Percentiles rank a stretch among this genome's conserved stretches.
These are phyloP conservation scores for Apostasia ramifera DNA, from an alignment of 106 monocot genomes.

Conservation along the genomic window DNA sequence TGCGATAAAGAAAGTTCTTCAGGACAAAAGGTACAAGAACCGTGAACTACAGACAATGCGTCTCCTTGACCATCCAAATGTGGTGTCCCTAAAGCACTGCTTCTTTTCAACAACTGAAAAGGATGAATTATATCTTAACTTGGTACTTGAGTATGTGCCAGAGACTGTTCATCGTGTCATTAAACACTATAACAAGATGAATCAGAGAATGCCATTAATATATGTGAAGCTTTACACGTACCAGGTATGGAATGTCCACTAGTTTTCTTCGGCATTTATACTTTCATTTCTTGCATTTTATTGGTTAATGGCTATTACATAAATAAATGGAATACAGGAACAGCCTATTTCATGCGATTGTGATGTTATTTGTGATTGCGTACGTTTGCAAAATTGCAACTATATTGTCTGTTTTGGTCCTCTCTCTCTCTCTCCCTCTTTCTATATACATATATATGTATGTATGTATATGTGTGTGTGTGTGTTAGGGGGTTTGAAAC, in stretches of 20 bases:
- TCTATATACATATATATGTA: too few species aligned
- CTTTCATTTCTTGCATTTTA: neutral
- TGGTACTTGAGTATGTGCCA: slow-evolving; percentile 38
- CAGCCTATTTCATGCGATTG: too few species aligned
- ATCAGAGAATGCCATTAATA: slow-evolving; percentile 38
- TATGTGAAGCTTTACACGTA: slow-evolving; percentile 48
- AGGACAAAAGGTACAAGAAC: slow-evolving; percentile 29
- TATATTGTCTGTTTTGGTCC: too few species aligned
- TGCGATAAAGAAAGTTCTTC: slow-evolving; percentile 28
- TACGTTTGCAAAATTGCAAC: too few species aligned
- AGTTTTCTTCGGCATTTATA: neutral
- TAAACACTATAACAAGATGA: slow-evolving; percentile 55
- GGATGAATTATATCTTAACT: slow-evolving; percentile 52
- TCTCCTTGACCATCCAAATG: slow-evolving; percentile 54
- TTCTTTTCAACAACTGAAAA: slow-evolving; percentile 64
- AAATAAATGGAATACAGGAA: too few species aligned
- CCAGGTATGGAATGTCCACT: slow-evolving; percentile 29
- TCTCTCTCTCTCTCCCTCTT: too few species aligned
- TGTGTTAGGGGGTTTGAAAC: too few species aligned
- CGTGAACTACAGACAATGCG: slow-evolving; percentile 30
- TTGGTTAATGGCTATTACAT: too few species aligned
- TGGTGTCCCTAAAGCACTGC: slow-evolving; percentile 47
- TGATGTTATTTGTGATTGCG: too few species aligned
- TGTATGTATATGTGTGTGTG: too few species aligned
- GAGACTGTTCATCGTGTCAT: slow-evolving; percentile 48